Conservation (phyloP, 148 eudicot species). For the Rhododendron simsii region DNA sequence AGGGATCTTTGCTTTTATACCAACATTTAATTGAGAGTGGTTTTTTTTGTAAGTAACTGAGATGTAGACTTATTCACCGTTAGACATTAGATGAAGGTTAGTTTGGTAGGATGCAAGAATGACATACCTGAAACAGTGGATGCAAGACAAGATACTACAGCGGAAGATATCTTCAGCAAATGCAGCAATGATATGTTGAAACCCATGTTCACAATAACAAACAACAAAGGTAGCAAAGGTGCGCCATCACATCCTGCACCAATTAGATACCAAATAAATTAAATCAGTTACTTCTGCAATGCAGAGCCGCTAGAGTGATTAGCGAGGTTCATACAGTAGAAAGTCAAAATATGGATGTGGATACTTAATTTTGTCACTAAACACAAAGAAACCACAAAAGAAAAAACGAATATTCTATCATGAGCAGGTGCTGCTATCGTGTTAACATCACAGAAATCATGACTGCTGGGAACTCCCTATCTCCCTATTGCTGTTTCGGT, state of each 20-base stretch:
- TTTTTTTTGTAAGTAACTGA: not conserved
- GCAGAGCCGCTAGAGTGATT: not conserved
- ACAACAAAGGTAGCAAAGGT: constrained; percentile 79
- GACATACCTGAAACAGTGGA: constrained; percentile 82
- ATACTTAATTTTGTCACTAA: not conserved
- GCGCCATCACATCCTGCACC: constrained; percentile 87
- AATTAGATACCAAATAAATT: constrained; percentile 15
- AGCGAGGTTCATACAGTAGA: not conserved
- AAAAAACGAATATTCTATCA: not conserved
- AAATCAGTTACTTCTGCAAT: not conserved
- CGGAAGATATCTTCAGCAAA: constrained; percentile 88
- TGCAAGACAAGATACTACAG: constrained; percentile 87
- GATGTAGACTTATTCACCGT: not conserved
- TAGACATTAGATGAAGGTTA: not conserved
- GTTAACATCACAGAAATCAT: not conserved
- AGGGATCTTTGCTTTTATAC: not conserved
- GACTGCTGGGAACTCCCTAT: not conserved
- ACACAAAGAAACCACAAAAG: not conserved
- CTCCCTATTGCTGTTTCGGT: not conserved
- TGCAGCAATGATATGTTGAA: constrained; percentile 84
- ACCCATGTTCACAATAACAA: constrained; percentile 87
- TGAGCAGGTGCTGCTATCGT: not conserved
- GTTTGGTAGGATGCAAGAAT: not conserved
- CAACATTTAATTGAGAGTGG: not conserved
- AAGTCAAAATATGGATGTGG: not conserved